A percentile compares a stretch with the other conserved stretches of the same genome.
phyloP scores from a whole-genome alignment of 1,139 yeast species.

The Taiozyma onychis region DNA sequence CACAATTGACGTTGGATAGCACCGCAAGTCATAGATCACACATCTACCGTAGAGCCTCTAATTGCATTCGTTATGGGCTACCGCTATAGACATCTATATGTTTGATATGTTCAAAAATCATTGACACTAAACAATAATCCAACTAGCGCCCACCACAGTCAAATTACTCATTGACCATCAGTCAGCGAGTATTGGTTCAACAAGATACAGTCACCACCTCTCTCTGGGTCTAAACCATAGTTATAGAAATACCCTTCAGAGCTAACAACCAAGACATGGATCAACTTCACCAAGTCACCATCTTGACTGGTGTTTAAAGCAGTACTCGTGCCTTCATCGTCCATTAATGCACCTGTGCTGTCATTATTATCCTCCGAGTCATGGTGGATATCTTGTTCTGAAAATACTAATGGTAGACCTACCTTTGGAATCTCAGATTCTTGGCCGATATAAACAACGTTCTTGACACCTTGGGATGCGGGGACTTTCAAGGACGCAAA shows the following conservation, averaged over 20 bases:
- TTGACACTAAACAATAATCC: slow-evolving; percentile 10
- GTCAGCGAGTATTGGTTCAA: slow-evolving; percentile 57
- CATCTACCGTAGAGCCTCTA: too few relatives aligned
- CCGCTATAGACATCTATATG: background rate
- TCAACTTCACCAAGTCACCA: slow-evolving; percentile 41
- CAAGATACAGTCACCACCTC: slow-evolving; percentile 91
- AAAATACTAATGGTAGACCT: slow-evolving; percentile 21
- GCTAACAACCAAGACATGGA: slow-evolving; percentile 75
- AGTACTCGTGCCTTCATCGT: slow-evolving; percentile 13
- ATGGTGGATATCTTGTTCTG: slow-evolving; percentile 2
- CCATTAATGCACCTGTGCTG: background rate
- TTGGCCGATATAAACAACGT: slow-evolving; percentile 52
- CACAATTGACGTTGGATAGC: too few relatives aligned
- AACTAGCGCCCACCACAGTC: background rate
- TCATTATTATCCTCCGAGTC: background rate
- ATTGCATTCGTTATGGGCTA: too few relatives aligned
- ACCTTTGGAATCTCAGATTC: slow-evolving; percentile 29
- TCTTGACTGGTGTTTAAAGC: slow-evolving; percentile 27
- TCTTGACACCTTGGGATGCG: slow-evolving; percentile 52
- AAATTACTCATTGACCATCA: slow-evolving; percentile 12
- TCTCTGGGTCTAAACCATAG: slow-evolving; percentile 78
- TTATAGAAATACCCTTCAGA: slow-evolving; percentile 84
- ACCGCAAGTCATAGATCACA: too few relatives aligned
- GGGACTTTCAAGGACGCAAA: slow-evolving; percentile 91
- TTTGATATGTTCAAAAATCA: slow-evolving; percentile 4